A percentile compares a stretch with the other conserved stretches of the same genome.
phyloP scores from a whole-genome alignment of 2,329 filamentous ascomycete species.

The Claviceps quebecensis region DNA sequence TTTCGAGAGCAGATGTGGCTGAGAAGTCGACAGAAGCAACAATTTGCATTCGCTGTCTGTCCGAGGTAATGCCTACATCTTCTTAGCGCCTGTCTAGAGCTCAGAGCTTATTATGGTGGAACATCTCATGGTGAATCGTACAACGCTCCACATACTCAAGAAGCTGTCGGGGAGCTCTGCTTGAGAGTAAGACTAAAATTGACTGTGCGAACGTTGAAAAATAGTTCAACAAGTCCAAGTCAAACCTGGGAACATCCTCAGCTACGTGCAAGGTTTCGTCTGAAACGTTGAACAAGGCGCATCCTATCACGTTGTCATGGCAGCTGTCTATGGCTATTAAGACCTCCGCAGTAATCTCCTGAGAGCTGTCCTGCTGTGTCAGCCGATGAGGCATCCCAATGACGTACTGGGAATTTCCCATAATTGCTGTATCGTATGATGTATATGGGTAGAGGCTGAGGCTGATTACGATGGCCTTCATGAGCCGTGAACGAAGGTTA shows the following conservation, averaged over 20 bases:
- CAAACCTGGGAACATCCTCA: slow-evolving; percentile 58
- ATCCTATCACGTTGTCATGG: slow-evolving; percentile 60
- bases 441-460: neutral
- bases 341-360: slow-evolving; percentile 33
- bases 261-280: slow-evolving; percentile 62
- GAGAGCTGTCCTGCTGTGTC: neutral
- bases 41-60: neutral
- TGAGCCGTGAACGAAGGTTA: too few relatives aligned
- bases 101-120: neutral
- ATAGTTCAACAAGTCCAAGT: slow-evolving; percentile 53
- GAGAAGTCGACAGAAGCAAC: slow-evolving; percentile 3
- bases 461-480: too few relatives aligned
- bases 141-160: slow-evolving; percentile 8
- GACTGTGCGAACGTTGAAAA: slow-evolving; percentile 40
- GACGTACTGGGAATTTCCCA: neutral
- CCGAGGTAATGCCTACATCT: neutral
- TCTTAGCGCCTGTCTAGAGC: slow-evolving; percentile 13
- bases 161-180: slow-evolving; percentile 29
- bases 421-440: neutral
- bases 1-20: slow-evolving; percentile 3
- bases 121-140: neutral
- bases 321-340: slow-evolving; percentile 71
- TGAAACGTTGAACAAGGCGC: slow-evolving; percentile 63
- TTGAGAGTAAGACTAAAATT: slow-evolving; percentile 39
- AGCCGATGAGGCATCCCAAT: neutral